Evolutionary conservation across 2,329 filamentous ascomycete genomes (phyloP).

Genomic region (Sarocladiaceae sp.): DNA sequence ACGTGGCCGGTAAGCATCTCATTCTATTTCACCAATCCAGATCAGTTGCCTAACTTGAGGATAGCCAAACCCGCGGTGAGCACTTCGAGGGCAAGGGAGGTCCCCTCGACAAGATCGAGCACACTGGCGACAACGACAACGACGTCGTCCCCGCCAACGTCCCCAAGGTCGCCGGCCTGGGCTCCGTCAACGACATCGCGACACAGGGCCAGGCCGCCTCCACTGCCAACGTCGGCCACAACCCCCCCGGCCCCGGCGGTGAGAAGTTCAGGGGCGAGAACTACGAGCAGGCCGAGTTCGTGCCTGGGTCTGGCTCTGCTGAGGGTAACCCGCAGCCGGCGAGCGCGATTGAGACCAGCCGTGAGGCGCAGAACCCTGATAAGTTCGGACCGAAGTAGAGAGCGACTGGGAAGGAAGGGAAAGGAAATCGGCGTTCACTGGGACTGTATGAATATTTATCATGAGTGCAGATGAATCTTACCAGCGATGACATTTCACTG

Average conservation of each 20-base stretch:
- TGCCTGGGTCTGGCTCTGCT: conserved; percentile 35
- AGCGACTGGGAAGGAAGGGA: background rate
- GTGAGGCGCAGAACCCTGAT: conserved; percentile 19
- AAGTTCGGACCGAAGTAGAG: conserved; percentile 1
- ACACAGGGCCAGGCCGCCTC: conserved; percentile 30
- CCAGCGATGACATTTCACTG: background rate
- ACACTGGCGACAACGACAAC: conserved; percentile 29
- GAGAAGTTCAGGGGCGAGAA: conserved; percentile 33
- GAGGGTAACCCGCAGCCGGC: conserved; percentile 34
- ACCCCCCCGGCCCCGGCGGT: conserved; percentile 28
- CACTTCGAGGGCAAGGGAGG: conserved; percentile 38
- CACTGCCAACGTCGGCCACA: conserved; percentile 30
- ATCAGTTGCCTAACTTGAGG: conserved; percentile 12
- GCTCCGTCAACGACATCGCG: conserved; percentile 22
- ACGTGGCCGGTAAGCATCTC: conserved; percentile 32
- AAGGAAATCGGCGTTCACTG: background rate
- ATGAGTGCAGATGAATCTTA: background rate
- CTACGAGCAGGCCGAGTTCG: conserved; percentile 33
- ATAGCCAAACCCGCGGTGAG: conserved; percentile 36
- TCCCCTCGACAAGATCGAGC: conserved; percentile 31
- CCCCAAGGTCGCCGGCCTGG: conserved; percentile 17
- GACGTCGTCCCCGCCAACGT: conserved; percentile 24
- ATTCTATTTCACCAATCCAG: background rate
- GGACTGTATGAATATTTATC: background rate
- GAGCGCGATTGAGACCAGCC: conserved; percentile 31